phyloP scores from a whole-genome alignment of 257 asterid species.

The Gentiana straminea region DNA sequence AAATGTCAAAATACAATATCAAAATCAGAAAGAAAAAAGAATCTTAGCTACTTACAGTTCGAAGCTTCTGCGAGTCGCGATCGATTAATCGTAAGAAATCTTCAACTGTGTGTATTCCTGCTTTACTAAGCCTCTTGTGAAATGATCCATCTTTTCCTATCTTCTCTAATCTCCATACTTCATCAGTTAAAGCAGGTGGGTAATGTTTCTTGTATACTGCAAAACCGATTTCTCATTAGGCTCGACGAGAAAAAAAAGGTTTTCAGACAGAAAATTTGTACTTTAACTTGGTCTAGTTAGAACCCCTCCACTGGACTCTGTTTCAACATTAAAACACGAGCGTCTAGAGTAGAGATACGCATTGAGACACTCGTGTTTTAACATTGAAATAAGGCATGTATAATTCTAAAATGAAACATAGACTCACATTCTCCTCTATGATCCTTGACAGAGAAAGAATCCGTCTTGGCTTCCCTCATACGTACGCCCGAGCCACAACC shows the following conservation, averaged over 20 bases:
- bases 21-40: not conserved
- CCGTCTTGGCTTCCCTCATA: slow-evolving; percentile 91
- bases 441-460: slow-evolving; percentile 94
- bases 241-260: too few species aligned
- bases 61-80: slow-evolving; percentile 72
- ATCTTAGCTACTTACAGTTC: slow-evolving; percentile 44
- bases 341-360: too few species aligned
- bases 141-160: slow-evolving; percentile 96
- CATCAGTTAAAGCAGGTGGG: slow-evolving; percentile 87
- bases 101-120: slow-evolving; percentile 74
- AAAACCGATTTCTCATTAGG: slow-evolving; percentile 9
- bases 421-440: slow-evolving; percentile 97
- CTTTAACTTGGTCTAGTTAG: too few species aligned
- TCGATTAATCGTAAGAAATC: slow-evolving; percentile 66
- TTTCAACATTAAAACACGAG: too few species aligned
- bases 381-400: not conserved
- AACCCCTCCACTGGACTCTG: too few species aligned
- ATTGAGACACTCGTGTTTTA: too few species aligned
- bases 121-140: slow-evolving; percentile 81
- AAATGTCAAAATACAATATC: slow-evolving; percentile 8
- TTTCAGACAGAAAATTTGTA: too few species aligned
- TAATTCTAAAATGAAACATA: slow-evolving; percentile 4
- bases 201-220: slow-evolving; percentile 96
- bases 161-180: slow-evolving; percentile 97
- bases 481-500: slow-evolving; percentile 49